These are phyloP conservation scores for Amylocystis lapponica DNA, from an alignment of 768 basidiomycete species.

Conservation along the genomic window DNA sequence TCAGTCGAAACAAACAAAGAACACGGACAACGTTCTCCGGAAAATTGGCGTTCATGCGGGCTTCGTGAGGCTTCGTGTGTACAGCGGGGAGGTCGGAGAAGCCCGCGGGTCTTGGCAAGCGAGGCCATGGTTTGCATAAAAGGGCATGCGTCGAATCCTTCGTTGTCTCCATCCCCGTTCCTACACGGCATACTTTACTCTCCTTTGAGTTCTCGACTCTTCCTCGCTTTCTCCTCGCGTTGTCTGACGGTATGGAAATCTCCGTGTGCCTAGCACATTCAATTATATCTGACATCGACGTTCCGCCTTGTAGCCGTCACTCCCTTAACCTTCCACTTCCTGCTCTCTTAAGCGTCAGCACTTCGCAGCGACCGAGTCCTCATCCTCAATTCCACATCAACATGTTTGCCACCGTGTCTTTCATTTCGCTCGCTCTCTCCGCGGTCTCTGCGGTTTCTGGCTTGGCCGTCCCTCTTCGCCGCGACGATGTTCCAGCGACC, in stretches of 20 bases:
- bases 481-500: constrained; percentile 36
- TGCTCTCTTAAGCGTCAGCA: constrained; percentile 20
- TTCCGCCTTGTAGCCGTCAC: constrained; percentile 17
- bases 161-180: not conserved
- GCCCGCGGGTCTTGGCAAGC: too few species aligned
- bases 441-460: constrained; percentile 31
- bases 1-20: too few species aligned
- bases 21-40: too few species aligned
- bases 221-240: constrained; percentile 13
- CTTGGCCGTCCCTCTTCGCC: constrained; percentile 36
- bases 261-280: constrained; percentile 6
- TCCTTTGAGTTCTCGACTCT: constrained; percentile 10
- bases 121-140: too few species aligned
- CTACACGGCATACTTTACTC: constrained; percentile 18
- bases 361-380: constrained; percentile 1
- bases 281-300: constrained; percentile 1
- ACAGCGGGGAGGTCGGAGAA: too few species aligned
- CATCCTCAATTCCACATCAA: constrained; percentile 2
- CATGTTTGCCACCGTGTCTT: constrained; percentile 27
- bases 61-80: too few species aligned
- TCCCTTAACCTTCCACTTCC: constrained; percentile 19
- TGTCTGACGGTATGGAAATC: constrained; percentile 16
- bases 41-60: too few species aligned
- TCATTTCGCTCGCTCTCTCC: constrained; percentile 43
- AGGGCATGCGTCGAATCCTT: too few species aligned